Percentiles rank a stretch among this genome's conserved stretches.
Conservation (phyloP, 2,329 filamentous ascomycete genomes). For the Diatrype stigma region DNA sequence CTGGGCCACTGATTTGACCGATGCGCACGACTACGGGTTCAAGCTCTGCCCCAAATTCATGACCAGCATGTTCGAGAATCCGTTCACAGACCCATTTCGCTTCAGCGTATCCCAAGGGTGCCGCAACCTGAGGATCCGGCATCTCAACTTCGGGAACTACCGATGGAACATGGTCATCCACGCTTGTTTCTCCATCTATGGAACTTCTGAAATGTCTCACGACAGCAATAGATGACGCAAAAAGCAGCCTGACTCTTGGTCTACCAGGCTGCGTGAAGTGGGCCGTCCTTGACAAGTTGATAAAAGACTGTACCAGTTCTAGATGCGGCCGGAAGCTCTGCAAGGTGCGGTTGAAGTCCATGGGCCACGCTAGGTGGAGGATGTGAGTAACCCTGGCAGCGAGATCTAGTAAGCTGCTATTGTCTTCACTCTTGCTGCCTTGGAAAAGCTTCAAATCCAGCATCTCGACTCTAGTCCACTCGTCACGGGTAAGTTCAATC, state of each 20-base stretch:
- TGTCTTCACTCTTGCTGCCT: neutral
- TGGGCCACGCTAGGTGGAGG: slow-evolving; percentile 15
- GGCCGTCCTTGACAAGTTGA: neutral
- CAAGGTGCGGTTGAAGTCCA: slow-evolving; percentile 14
- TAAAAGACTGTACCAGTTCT: slow-evolving; percentile 1
- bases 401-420: neutral
- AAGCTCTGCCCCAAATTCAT: slow-evolving; percentile 27
- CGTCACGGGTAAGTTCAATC: slow-evolving; percentile 1
- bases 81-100: slow-evolving; percentile 43
- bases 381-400: slow-evolving; percentile 12
- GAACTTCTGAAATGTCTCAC: slow-evolving; percentile 14
- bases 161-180: neutral
- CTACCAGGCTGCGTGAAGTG: neutral
- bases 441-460: neutral
- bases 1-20: slow-evolving; percentile 41
- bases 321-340: slow-evolving; percentile 11
- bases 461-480: slow-evolving; percentile 7
- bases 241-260: slow-evolving; percentile 19
- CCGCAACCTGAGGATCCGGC: slow-evolving; percentile 27
- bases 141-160: slow-evolving; percentile 33
- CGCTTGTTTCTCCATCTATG: neutral
- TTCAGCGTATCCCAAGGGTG: slow-evolving; percentile 39
- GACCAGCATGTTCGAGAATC: slow-evolving; percentile 37
- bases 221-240: slow-evolving; percentile 27
- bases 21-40: slow-evolving; percentile 34